Conservation (phyloP, 2,329 filamentous ascomycete species). For the Xylaria sp. region DNA sequence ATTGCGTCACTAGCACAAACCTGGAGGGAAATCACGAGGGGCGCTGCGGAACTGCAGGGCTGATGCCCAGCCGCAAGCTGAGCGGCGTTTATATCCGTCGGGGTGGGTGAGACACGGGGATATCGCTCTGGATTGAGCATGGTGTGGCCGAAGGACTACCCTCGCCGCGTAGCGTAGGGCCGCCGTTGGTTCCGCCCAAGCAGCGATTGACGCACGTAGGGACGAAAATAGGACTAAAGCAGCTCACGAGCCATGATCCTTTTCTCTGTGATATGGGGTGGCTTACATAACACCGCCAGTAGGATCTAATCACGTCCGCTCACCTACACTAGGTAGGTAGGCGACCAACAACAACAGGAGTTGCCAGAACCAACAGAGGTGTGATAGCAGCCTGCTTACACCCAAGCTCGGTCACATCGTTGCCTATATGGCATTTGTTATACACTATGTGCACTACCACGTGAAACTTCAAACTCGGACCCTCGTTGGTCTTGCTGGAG, state of each 20-base stretch:
- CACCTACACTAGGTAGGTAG: background rate
- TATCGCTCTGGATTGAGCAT: background rate
- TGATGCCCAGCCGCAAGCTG: background rate
- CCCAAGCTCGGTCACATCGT: constrained; percentile 11
- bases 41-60: background rate
- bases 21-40: constrained; percentile 15
- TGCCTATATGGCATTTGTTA: background rate
- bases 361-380: background rate
- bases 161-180: background rate
- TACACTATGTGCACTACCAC: background rate
- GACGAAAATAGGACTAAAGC: background rate
- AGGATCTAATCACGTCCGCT: background rate
- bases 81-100: background rate
- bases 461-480: background rate
- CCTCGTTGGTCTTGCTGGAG: background rate
- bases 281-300: constrained; percentile 3
- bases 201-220: background rate
- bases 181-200: background rate
- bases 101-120: constrained; percentile 1
- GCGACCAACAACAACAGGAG: constrained; percentile 5
- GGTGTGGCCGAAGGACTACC: constrained; percentile 1
- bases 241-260: background rate
- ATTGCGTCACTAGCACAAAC: constrained; percentile 6
- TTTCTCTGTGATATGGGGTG: background rate
- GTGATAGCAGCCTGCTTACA: background rate